phyloP scores from a whole-genome alignment of 441 rosid genomes.

The Pelargonium australe region DNA sequence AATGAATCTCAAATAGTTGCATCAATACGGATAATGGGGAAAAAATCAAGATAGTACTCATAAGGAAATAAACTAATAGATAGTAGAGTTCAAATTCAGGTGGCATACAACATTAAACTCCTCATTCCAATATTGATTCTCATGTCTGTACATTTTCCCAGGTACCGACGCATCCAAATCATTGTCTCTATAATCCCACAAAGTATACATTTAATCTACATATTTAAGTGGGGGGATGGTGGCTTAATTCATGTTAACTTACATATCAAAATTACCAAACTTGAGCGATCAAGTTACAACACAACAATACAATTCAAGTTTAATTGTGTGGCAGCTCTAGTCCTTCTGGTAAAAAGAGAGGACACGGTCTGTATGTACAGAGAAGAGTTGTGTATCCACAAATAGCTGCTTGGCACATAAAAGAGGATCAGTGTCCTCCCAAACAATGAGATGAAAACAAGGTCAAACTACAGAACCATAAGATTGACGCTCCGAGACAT shows the following conservation, averaged over 20 bases:
- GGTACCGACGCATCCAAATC: not conserved
- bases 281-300: constrained; percentile 24
- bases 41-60: too few relatives aligned
- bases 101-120: too few relatives aligned
- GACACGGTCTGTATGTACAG: constrained; percentile 88
- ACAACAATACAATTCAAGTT: constrained; percentile 11
- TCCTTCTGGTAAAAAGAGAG: constrained; percentile 92
- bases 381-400: constrained; percentile 94
- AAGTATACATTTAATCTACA: too few relatives aligned
- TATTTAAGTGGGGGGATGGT: too few relatives aligned
- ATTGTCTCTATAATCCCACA: not conserved
- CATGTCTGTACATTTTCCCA: too few relatives aligned
- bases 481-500: constrained; percentile 1
- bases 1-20: too few relatives aligned
- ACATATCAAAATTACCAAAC: constrained; percentile 11
- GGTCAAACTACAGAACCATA: not conserved
- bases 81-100: too few relatives aligned
- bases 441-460: not conserved
- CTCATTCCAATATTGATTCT: too few relatives aligned
- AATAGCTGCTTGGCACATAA: constrained; percentile 50
- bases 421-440: constrained; percentile 10
- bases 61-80: too few relatives aligned
- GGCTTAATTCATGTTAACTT: not conserved
- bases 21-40: too few relatives aligned
- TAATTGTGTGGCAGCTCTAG: constrained; percentile 27